Percentiles rank a stretch among this genome's conserved stretches.
Evolutionary conservation across 75 land plant genomes (phyloP).

Genomic region (Pinus tabuliformis): DNA sequence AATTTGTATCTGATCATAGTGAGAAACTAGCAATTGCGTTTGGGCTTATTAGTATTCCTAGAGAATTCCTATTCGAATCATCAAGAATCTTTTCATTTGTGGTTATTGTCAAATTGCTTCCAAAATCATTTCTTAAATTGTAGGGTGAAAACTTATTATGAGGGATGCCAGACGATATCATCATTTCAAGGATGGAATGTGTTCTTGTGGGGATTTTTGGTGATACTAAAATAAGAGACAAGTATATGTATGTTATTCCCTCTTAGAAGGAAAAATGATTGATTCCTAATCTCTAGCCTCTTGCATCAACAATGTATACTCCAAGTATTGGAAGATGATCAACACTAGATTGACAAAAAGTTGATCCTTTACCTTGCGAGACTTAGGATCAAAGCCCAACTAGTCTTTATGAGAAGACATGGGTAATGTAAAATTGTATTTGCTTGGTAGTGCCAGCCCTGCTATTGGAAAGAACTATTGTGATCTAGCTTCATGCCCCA

Average conservation of each 20-base stretch:
- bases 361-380: not conserved
- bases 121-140: too few species aligned
- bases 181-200: too few species aligned
- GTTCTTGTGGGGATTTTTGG: too few species aligned
- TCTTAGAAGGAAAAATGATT: not conserved
- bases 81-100: too few species aligned
- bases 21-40: too few species aligned
- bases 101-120: too few species aligned
- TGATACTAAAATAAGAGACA: not conserved
- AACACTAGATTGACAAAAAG: not conserved
- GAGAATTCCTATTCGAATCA: too few species aligned
- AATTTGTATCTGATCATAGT: too few species aligned
- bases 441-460: not conserved
- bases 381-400: not conserved
- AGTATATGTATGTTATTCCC: not conserved
- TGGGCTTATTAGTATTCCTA: too few species aligned
- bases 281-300: not conserved
- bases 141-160: too few species aligned
- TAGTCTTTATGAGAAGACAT: not conserved
- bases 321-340: not conserved
- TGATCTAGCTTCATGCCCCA: too few species aligned
- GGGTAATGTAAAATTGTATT: not conserved
- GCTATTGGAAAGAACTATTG: not conserved
- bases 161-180: too few species aligned
- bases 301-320: not conserved